These are phyloP conservation scores for Oryza officinalis DNA, from an alignment of 176 grass and related monocot genomes.

Conservation along the genomic window DNA sequence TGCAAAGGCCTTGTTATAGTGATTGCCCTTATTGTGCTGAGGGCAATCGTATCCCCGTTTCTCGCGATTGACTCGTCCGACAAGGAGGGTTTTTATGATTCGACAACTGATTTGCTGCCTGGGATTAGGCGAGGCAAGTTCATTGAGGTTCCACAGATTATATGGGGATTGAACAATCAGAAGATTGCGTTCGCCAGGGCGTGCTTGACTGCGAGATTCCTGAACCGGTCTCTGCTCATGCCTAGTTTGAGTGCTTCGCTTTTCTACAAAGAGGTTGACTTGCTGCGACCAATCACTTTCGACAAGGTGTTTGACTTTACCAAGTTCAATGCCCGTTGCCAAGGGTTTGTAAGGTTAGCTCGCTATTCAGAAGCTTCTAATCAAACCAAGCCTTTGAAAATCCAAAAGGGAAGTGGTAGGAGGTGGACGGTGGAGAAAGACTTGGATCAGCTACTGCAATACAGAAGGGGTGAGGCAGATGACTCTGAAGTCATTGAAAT, in stretches of 20 bases:
- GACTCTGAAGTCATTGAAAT: constrained; percentile 72
- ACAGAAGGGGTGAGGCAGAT: constrained; percentile 39
- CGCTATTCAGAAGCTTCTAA: constrained; percentile 80
- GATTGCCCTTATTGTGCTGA: constrained; percentile 50
- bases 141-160: constrained; percentile 87
- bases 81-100: constrained; percentile 51
- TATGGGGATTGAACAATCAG: constrained; percentile 99
- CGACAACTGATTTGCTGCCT: constrained; percentile 46
- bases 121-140: constrained; percentile 73
- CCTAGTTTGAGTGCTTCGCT: constrained; percentile 92
- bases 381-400: constrained; percentile 49
- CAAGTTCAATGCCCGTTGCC: constrained; percentile 78
- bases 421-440: constrained; percentile 94
- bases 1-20: constrained; percentile 62
- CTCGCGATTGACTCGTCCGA: constrained; percentile 52
- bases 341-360: constrained; percentile 78
- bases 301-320: constrained; percentile 87
- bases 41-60: constrained; percentile 62
- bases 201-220: constrained; percentile 78
- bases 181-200: constrained; percentile 94
- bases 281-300: constrained; percentile 76
- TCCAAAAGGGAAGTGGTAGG: constrained; percentile 87
- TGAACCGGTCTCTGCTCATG: constrained; percentile 94
- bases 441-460: constrained; percentile 76
- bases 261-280: constrained; percentile 97